Conservation (phyloP, 331 rosid species). For the Spiraea crenata region DNA sequence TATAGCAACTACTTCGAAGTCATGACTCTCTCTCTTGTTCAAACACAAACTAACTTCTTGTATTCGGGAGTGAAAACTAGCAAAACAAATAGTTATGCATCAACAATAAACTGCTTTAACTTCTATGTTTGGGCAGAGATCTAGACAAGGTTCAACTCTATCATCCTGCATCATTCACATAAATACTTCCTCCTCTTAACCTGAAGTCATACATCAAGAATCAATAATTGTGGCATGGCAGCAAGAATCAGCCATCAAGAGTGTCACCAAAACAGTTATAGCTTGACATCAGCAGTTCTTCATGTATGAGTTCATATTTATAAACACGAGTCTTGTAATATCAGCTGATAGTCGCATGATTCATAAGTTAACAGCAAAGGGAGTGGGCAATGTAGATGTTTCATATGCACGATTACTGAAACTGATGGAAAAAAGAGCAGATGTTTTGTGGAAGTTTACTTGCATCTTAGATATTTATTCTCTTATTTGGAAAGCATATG, state of each 20-base stretch:
- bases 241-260: neutral
- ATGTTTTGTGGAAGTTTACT: too few relatives aligned
- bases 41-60: neutral
- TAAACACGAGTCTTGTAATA: neutral
- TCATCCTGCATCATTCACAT: neutral
- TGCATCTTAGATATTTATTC: too few relatives aligned
- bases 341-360: neutral
- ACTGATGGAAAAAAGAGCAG: too few relatives aligned
- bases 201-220: neutral
- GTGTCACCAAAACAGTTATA: neutral
- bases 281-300: neutral
- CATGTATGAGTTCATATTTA: neutral
- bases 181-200: neutral
- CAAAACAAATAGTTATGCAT: neutral
- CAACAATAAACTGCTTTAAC: neutral
- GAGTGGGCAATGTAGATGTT: neutral
- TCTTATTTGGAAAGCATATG: too few relatives aligned
- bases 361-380: neutral
- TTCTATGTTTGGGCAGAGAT: neutral
- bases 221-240: neutral
- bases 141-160: constrained; percentile 1
- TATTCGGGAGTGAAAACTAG: neutral
- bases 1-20: neutral
- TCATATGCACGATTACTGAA: too few relatives aligned
- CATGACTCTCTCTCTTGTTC: neutral